Conservation (phyloP, 345 rosid species). For the Cardamine resedifolia region DNA sequence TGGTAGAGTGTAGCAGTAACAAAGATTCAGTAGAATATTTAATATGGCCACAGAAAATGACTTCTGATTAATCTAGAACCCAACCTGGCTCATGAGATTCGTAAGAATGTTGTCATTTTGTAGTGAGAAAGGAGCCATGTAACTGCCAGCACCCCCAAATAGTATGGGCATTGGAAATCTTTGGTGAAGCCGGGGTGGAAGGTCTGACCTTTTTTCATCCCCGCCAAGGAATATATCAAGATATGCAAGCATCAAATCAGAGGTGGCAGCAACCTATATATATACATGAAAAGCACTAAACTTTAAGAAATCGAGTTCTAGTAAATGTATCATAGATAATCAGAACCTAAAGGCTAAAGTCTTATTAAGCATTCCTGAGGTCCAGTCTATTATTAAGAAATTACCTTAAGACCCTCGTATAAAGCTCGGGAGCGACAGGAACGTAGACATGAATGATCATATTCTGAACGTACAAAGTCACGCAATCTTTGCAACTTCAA, state of each 20-base stretch:
- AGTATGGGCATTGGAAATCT: constrained; percentile 74
- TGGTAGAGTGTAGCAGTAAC: constrained; percentile 35
- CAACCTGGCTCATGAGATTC: constrained; percentile 87
- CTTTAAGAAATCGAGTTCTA: background rate
- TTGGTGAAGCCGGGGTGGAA: constrained; percentile 73
- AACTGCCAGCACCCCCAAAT: constrained; percentile 97
- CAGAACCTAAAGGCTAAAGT: constrained; percentile 8
- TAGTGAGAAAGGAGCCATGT: constrained; percentile 89
- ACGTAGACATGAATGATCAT: constrained; percentile 94
- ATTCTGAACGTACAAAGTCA: constrained; percentile 94
- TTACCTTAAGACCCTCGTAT: constrained; percentile 96
- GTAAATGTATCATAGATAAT: background rate
- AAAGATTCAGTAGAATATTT: constrained; percentile 17
- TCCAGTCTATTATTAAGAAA: constrained; percentile 18
- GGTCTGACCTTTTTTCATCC: constrained; percentile 89
- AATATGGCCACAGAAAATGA: constrained; percentile 9
- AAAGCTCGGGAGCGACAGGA: constrained; percentile 98
- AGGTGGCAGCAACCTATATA: constrained; percentile 81
- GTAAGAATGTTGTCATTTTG: constrained; percentile 88
- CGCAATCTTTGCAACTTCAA: constrained; percentile 80
- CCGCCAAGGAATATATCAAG: constrained; percentile 99
- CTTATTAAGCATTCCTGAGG: constrained; percentile 6
- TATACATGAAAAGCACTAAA: background rate
- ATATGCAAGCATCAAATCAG: constrained; percentile 93
- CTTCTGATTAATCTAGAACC: constrained; percentile 11